Evolutionary conservation across 2,329 filamentous ascomycete genomes (phyloP), one percentile per base, ranked within the genome.

Genomic region (Helotiales sp.): DNA sequence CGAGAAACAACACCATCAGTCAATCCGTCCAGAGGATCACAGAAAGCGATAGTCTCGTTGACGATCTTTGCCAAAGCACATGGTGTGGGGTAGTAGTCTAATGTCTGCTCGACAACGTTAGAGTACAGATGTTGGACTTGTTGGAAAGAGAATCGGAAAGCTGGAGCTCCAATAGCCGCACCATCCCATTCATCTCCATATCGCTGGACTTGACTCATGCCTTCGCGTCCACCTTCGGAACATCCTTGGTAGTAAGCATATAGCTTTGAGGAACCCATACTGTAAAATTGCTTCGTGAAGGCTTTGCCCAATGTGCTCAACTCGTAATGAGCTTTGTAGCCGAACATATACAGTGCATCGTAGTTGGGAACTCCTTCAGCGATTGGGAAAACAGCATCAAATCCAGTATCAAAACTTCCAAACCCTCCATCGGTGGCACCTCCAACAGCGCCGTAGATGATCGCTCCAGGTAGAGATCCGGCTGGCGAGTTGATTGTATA

Each of bases 21-120:
- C 42, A 74, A 74, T 5, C 83, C 82, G 55, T 85, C 82, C 5
- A 85, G 71, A 7, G 75, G 71, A 60, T 85, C 82, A 51, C 82
- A 86, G 33, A 76, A 76, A 1, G 72, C 71, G 47, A 85, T 82
- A 5, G 81, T 84, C 36, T 74, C 72, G 64, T 83, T 84, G 19
- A 80, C 74, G 46, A 84, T 82, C 64, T 76, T 77, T 6, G 74
- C 71, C 13, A 83, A 64, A 50, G 79, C 79, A 40, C 75, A 77
- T 0, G 78, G 70, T 2, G 74, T 71, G 2, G 77, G 75, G 57
- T 72, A 75, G 62, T 79, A 78, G 52, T 71, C 72, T 19, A 74
- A 52, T 0, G 71, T 75, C 19, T 75, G 60, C 63, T 79, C 75
- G 1, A 77, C 70, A 0, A 70, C 67, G 25, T 67, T 68, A 1